phyloP scores from a whole-genome alignment of 257 asterid genomes.

The Solanum corneliomulleri region DNA sequence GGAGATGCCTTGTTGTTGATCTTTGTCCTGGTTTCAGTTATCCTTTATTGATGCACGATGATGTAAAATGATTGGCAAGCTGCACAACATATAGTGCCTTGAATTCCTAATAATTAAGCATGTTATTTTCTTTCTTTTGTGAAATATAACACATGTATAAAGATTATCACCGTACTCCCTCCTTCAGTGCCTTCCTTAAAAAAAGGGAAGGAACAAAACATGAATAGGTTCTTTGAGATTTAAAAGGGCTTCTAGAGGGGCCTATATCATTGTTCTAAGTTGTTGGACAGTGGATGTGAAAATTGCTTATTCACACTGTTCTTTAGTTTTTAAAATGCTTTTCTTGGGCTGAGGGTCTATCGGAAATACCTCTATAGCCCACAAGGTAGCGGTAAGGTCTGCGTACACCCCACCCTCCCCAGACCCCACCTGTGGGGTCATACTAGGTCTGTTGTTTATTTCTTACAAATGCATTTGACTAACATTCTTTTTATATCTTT shows the following conservation, averaged over 20 bases:
- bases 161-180: background rate
- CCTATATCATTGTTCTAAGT: background rate
- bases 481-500: background rate
- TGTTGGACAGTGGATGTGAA: background rate
- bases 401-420: background rate
- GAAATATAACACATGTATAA: background rate
- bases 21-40: background rate
- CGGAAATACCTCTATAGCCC: background rate
- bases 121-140: background rate
- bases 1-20: background rate
- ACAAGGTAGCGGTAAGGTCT: background rate
- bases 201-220: background rate
- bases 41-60: background rate
- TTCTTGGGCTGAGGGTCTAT: background rate
- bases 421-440: background rate
- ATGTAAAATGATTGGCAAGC: background rate
- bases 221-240: background rate
- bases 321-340: background rate
- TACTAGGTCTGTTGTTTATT: background rate
- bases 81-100: background rate
- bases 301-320: background rate
- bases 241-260: background rate
- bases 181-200: background rate
- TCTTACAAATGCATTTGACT: background rate
- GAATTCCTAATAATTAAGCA: background rate